Conservation (phyloP, 495 filamentous ascomycete genomes). For the Talaromyces trachyspermus region DNA sequence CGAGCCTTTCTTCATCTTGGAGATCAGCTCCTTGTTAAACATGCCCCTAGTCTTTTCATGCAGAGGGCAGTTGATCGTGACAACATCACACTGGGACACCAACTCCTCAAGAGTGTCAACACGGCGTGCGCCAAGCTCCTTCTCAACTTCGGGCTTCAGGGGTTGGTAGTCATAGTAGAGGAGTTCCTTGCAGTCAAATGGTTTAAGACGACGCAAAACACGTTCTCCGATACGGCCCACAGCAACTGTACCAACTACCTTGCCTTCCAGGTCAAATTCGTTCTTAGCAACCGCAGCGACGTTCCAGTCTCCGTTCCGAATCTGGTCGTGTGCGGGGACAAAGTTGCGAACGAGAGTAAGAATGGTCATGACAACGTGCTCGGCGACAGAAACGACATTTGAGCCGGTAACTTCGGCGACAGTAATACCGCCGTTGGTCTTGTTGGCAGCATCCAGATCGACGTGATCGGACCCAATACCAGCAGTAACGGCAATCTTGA, state of each 20-base stretch:
- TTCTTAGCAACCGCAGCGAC: constrained; percentile 95
- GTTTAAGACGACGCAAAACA: constrained; percentile 86
- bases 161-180: constrained; percentile 99
- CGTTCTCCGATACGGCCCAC: constrained; percentile 98
- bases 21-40: constrained; percentile 99
- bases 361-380: constrained; percentile 99
- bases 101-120: constrained; percentile 88
- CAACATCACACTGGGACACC: constrained; percentile 90
- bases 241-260: constrained; percentile 96
- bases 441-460: constrained; percentile 94
- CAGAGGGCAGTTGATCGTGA: constrained; percentile 98
- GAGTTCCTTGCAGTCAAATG: constrained; percentile 99
- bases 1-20: constrained; percentile 97
- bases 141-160: constrained; percentile 75
- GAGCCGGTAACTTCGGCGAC: constrained; percentile 95
- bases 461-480: constrained; percentile 98
- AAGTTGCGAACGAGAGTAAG: constrained; percentile 95
- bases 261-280: constrained; percentile 93
- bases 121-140: constrained; percentile 91
- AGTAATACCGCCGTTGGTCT: constrained; percentile 94
- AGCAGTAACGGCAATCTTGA: constrained; percentile 93
- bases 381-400: constrained; percentile 84
- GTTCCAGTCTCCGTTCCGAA: constrained; percentile 84
- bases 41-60: constrained; percentile 94
- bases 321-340: constrained; percentile 92